Conservation (phyloP, 1,139 yeast genomes). For the Groenewaldozyma sp. region DNA sequence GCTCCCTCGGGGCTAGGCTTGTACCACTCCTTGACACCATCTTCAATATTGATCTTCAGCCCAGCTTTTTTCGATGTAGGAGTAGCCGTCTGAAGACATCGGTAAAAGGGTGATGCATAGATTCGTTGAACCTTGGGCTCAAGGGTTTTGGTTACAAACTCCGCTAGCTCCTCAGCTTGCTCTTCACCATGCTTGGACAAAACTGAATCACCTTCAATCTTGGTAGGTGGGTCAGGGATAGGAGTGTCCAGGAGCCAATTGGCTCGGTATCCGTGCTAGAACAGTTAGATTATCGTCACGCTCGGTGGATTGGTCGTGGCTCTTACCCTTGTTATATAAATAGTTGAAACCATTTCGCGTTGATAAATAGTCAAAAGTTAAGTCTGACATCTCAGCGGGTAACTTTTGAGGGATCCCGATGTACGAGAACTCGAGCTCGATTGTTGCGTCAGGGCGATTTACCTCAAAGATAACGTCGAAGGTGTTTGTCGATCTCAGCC, state of each 20-base stretch:
- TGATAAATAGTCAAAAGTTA: no score
- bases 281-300: not conserved
- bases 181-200: constrained; percentile 71
- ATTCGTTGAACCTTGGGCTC: constrained; percentile 50
- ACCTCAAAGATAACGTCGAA: no score
- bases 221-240: constrained; percentile 71
- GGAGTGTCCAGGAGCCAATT: constrained; percentile 57
- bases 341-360: constrained; percentile 19
- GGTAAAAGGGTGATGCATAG: constrained; percentile 74
- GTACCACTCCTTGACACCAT: constrained; percentile 50
- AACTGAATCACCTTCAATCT: constrained; percentile 73
- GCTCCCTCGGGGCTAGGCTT: constrained; percentile 25
- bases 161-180: constrained; percentile 69
- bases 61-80: constrained; percentile 53
- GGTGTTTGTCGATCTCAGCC: no score
- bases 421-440: no score
- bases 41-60: constrained; percentile 52
- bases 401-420: no score
- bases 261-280: constrained; percentile 65
- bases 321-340: constrained; percentile 18
- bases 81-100: constrained; percentile 77
- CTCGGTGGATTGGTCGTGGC: not conserved
- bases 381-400: no score
- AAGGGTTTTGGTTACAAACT: constrained; percentile 32
- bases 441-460: no score